Evolutionary conservation across 805 yeast genomes (phyloP), one percentile per base, ranked within the genome.

Genomic region (Pichia cephalocereana): DNA sequence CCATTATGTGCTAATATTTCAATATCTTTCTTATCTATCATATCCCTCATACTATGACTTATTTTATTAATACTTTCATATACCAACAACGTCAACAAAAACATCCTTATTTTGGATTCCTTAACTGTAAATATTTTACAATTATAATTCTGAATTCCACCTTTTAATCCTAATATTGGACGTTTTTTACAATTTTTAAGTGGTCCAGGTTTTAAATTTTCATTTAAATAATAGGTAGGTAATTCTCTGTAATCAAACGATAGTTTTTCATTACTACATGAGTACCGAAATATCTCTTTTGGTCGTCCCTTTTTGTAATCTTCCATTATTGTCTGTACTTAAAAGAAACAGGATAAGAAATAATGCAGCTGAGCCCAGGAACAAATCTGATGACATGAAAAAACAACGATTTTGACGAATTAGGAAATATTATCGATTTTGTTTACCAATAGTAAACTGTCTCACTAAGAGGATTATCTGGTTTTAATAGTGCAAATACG

Each of bases 401-500:
- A 23, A 23, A 23, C 7, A 6, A 5, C 7, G 7, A 23, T 5
- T 23, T 23, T 23, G 26, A 23, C 26, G 26, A 23, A 23, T 23
- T 23, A 23, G 26, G 26, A 23, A 23, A 23, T 23, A 23, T 23
- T 23, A 23, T 23, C 11, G 14, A 10, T 3, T 30, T 12, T 30
- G 3, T 30, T 12, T 30, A 14, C 9, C 23, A 17, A 30, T 38
- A 38, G 37, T 32, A 17, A 32, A 19, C 4, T 3, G 23, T 19
- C 23, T 4, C 15, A n/a, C n/a, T n/a, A n/a, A n/a, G n/a, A n/a
- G n/a, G n/a, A n/a, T n/a, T n/a, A n/a, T n/a, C n/a, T n/a, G n/a
- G 72, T 18, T 76, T 76, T 54, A 73, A 76, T 18, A 80, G 83
- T 41, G 79, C 82, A 37, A 74, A 72, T 30, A 83, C 87, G 1